Evolutionary conservation across 768 basidiomycete genomes (phyloP), one percentile per base, ranked within the genome.

Genomic region (Phylloporus sp.): DNA sequence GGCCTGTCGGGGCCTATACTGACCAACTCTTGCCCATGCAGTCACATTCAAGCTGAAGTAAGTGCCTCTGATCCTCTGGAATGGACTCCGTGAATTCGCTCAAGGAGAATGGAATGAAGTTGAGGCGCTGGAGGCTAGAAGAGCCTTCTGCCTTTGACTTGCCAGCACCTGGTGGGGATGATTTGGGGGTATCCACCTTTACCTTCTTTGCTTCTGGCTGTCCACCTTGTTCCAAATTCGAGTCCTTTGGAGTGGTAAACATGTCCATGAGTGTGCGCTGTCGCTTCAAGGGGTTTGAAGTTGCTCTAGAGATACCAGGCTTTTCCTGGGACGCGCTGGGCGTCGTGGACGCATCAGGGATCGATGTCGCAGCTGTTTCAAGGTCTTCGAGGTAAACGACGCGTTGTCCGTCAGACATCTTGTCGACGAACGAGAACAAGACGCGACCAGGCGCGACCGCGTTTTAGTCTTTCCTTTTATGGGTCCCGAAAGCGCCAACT

Each of bases 11-110:
- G 34, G 42, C 28, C 46, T 24, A 38, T 28, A 39, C 67, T 53
- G 12, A 84, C 86, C 87, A 88, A 58, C 82, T 84, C 64, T 80
- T 81, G 20, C 84, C 82, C 78, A 91, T 80, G n/a, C 77, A 78
- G 38, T 85, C 80, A 58, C 80, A 82, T 66, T 91, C 89, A 20
- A 92, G 77, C 35, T 70, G 66, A 32, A 92, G 76, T 15, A 90
- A 69, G 16, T 72, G 65, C 47, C 70, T 79, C 58, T 84, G 75
- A 47, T 86, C 80, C 18, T 82, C 80, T 9, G 79, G 73, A 43
- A 88, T 65, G 5, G 80, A 76, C 4, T 75, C 76, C 35, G 70
- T 57, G 59, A 76, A 89, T 24, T 73, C 75, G 11, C 71, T 73
- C 57, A 80, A 54, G 26, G 85, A 86, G 66, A 89, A 88, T 9